These are phyloP conservation scores for Prunus armeniaca DNA, from an alignment of 306 rosid genomes.

Conservation along the genomic window DNA sequence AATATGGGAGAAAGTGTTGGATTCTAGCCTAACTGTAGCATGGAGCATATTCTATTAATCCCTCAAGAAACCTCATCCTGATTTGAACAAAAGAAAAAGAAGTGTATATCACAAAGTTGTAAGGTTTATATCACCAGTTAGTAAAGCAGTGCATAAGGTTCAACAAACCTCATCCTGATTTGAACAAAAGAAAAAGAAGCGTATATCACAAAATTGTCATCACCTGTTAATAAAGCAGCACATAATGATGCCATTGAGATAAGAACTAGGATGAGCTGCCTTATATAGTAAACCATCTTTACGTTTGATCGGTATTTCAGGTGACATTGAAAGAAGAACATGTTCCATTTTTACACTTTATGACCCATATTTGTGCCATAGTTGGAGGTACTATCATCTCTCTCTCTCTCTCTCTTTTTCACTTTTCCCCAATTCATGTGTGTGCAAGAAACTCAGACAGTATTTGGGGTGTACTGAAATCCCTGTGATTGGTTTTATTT, in stretches of 20 bases:
- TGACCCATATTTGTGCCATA: conserved; percentile 83
- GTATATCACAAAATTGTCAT: not conserved
- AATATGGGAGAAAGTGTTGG: not conserved
- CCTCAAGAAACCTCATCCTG: not conserved
- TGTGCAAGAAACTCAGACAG: not conserved
- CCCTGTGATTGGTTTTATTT: not conserved
- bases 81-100: not conserved
- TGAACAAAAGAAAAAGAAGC: not conserved
- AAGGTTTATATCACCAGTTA: not conserved
- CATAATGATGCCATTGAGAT: not conserved
- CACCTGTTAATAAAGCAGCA: not conserved
- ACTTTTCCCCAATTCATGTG: not conserved
- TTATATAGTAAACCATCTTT: not conserved
- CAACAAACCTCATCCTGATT: not conserved
- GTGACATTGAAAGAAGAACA: conserved; percentile 79
- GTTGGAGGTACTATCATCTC: conserved; percentile 61
- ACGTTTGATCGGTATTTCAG: conserved; percentile 38
- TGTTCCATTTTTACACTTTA: conserved; percentile 70
- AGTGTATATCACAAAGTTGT: not conserved
- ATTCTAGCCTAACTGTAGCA: not conserved
- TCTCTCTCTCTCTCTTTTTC: conserved; percentile 4
- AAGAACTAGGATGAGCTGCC: not conserved
- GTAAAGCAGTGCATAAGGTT: not conserved
- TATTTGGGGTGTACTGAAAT: not conserved
- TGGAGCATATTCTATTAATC: too few relatives aligned